phyloP scores from a whole-genome alignment of 225 moss, liverwort and hornwort genomes.

The Asterella californica region DNA sequence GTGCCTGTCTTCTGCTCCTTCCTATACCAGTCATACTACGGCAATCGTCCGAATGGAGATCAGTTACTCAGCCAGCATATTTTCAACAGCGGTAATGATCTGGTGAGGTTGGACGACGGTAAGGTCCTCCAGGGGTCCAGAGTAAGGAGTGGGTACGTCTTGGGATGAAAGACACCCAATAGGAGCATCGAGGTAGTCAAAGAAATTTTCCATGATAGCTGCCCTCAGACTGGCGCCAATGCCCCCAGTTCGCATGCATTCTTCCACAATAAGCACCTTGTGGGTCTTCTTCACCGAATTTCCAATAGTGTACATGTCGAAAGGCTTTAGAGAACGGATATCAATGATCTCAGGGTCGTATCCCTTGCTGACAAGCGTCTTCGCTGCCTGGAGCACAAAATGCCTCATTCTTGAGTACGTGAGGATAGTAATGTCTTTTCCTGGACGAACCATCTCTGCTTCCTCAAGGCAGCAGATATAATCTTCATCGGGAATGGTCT shows the following conservation, averaged over 20 bases:
- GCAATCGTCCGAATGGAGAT: neutral
- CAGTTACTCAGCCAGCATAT: slow-evolving; percentile 31
- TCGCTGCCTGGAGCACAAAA: slow-evolving; percentile 87
- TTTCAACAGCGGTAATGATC: slow-evolving; percentile 81
- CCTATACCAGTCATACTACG: slow-evolving; percentile 2
- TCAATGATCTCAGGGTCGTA: slow-evolving; percentile 98
- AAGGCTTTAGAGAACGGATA: slow-evolving; percentile 94
- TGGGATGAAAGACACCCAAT: slow-evolving; percentile 96
- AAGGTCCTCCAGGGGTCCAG: slow-evolving; percentile 84
- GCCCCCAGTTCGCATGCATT: slow-evolving; percentile 97
- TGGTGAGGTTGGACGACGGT: slow-evolving; percentile 94
- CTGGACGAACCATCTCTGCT: slow-evolving; percentile 95
- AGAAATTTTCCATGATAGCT: slow-evolving; percentile 91
- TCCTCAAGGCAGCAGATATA: slow-evolving; percentile 88
- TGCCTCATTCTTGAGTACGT: slow-evolving; percentile 96
- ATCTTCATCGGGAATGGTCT: slow-evolving; percentile 92
- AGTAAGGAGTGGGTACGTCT: slow-evolving; percentile 96
- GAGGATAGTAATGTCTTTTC: slow-evolving; percentile 78
- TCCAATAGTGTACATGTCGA: slow-evolving; percentile 89
- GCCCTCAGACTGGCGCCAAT: slow-evolving; percentile 96
- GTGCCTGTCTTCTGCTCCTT: slow-evolving; percentile 11
- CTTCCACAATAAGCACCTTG: slow-evolving; percentile 88
- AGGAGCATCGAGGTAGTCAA: slow-evolving; percentile 93
- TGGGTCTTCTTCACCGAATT: slow-evolving; percentile 97
- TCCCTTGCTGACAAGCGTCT: slow-evolving; percentile 87